Conservation (phyloP, 192 early-diverging fungal species). For the Paraglomus brasilianum region DNA sequence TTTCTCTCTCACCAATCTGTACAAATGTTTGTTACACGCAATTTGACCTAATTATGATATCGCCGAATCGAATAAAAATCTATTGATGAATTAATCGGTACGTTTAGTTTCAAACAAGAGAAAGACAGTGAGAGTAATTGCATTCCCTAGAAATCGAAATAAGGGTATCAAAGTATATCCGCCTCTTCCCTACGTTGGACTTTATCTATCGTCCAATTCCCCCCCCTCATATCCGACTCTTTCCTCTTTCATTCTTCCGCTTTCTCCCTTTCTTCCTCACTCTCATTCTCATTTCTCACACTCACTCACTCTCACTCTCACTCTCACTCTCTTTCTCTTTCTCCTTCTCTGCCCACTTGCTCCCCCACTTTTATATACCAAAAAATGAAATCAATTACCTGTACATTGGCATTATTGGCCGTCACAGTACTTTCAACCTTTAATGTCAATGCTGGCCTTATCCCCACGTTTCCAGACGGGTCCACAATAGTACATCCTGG, state of each 20-base stretch:
- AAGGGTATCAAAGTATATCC: no score
- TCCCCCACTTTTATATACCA: background rate
- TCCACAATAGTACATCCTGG: background rate
- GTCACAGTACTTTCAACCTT: background rate
- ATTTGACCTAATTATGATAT: no score
- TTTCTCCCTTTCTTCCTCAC: background rate
- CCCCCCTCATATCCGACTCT: background rate
- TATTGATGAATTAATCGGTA: no score
- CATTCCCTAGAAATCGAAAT: no score
- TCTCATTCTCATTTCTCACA: background rate
- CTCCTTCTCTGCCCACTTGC: background rate
- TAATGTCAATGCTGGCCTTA: background rate
- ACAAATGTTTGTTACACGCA: no score
- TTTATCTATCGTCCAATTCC: no score
- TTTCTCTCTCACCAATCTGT: no score
- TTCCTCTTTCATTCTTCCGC: background rate
- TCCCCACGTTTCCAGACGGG: background rate
- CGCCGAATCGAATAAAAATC: no score
- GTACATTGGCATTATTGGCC: background rate
- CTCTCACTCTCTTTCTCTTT: background rate
- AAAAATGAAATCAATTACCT: background rate
- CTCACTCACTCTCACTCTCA: background rate
- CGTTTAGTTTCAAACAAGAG: no score
- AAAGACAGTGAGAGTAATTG: no score
- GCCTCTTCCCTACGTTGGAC: no score